Evolutionary conservation across 1,284 basidiomycete species (phyloP), one percentile per base, ranked within the genome.

Genomic region (Porogramme epimiltina): DNA sequence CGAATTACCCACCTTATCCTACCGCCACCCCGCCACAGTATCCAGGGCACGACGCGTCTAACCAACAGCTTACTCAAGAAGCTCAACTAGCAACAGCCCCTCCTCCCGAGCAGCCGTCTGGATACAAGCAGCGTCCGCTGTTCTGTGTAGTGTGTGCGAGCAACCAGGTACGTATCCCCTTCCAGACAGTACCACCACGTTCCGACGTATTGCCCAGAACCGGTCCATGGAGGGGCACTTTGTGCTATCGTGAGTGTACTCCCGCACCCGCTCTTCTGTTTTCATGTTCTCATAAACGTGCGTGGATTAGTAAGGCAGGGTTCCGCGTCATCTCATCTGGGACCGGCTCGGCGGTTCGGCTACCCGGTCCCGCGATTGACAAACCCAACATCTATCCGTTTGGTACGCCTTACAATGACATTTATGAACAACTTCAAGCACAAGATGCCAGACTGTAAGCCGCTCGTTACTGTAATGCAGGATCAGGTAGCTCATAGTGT

Each of bases 71-170:
- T n/a, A 40, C 54, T 3, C 59, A 62, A 33, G 65, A 66, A 25
- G 65, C 63, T 8, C 62, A 60, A 37, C 62, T 61, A 5, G 66
- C 67, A n/a, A 47, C 64, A 16, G 24, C 16, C 8, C 37, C 54
- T 1, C 39, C 54, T 3, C 49, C 48, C 11, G 49, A 56, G 31
- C 49, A 43, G 42, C 41, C 41, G 24, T 56, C 73, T 22, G 60
- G 63, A 22, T 84, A 84, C 62, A 89, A 82, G 67, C 68, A 75
- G 22, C 78, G 88, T 24, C 91, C 91, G 2, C 66, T 96, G 44
- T 99, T 99, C 73, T 98, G 96, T 67, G 93, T 99, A 10, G 96
- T 99, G 24, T 99, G 96, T 67, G 96, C 96, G 10, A 97, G 93
- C 67, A 99, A 99, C 66, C 93, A 98, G 74, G 94, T 92, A 69